Evolutionary conservation across 805 yeast genomes (phyloP), one percentile per base, ranked within the genome.

Genomic region (Clavispora carvajalis): DNA sequence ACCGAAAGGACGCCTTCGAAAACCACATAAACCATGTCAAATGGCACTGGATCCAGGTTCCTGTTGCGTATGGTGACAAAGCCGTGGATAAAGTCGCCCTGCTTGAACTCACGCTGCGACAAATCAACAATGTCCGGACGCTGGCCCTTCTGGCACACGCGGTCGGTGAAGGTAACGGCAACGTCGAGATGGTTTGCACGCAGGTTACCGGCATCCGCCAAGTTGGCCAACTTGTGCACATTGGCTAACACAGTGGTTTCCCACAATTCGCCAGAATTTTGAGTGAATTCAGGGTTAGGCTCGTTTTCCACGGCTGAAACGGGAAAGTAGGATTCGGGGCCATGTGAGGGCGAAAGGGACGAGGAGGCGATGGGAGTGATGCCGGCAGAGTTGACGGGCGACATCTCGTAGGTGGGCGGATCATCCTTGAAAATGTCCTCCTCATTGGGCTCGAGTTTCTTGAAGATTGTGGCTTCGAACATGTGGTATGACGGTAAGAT

Each of bases 401-500:
- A 47, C 34, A 49, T 36, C 33, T 51, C 55, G 43, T 69, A 69
- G 24, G 45, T 55, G 2, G 74, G 74, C 3, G 74, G 74, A 26
- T 64, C 68, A 7, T 60, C 62, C 7, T 55, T 50, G 49, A 58
- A 69, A 48, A 64, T 67, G 43, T 69, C 74, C 26, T 69, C 74
- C 26, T 64, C 60, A 9, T 63, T 49, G 12, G 65, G 65, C 1
- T 62, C 61, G 41, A 69, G 43, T 18, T 57, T 57, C 41, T 65
- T 64, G 33, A 69, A 61, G 7, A 69, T 55, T 5, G 73, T 69
- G 23, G 71, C 57, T 50, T 65, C 66, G 52, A 60, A 67, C 73
- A 69, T 69, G 30, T 68, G 68, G 47, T 69, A 69, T 8, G 73
- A 67, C 1, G 74, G 74, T 11, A 69, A 56, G 25, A 69, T 69